These are phyloP conservation scores for Alternaria burnsii DNA, from an alignment of 2,329 filamentous ascomycete species.

Conservation along the genomic window DNA sequence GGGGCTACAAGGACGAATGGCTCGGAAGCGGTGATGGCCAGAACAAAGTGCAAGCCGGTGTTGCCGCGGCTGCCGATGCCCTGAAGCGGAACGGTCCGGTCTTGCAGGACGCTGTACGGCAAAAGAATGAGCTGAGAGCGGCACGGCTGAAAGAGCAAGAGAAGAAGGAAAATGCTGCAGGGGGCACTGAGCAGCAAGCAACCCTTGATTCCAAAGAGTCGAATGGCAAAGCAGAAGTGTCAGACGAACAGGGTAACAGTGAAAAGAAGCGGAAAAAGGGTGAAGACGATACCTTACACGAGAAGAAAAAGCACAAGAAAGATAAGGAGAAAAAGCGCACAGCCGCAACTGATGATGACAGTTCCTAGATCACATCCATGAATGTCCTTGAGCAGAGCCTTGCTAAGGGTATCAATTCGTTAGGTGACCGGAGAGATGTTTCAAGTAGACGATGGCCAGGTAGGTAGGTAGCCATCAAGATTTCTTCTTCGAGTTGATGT, in stretches of 20 bases:
- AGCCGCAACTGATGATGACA: slow-evolving; percentile 11
- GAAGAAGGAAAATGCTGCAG: slow-evolving; percentile 22
- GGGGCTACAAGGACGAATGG: slow-evolving; percentile 69
- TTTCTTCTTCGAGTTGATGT: neutral
- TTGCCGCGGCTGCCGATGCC: slow-evolving; percentile 70
- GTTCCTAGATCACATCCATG: neutral
- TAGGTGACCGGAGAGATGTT: no score
- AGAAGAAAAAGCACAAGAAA: slow-evolving; percentile 26
- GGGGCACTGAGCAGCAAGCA: slow-evolving; percentile 13
- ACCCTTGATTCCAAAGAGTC: slow-evolving; percentile 25
- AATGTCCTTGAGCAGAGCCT: neutral
- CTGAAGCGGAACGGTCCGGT: slow-evolving; percentile 57
- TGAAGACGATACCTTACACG: neutral
- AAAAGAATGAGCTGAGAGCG: slow-evolving; percentile 35
- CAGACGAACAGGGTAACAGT: neutral
- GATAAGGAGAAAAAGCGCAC: slow-evolving; percentile 16
- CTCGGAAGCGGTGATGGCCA: slow-evolving; percentile 71
- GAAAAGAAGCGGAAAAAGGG: slow-evolving; percentile 20
- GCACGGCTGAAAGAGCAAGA: slow-evolving; percentile 24
- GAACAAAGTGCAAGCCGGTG: slow-evolving; percentile 74
- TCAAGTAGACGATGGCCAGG: slow-evolving; percentile 4
- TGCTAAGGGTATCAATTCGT: neutral
- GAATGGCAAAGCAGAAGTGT: slow-evolving; percentile 21
- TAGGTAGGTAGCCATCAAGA: slow-evolving; percentile 14
- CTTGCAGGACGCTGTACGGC: slow-evolving; percentile 24